Conservation (phyloP, 2,329 filamentous ascomycete genomes). For the Davidsoniella neocaledoniae region DNA sequence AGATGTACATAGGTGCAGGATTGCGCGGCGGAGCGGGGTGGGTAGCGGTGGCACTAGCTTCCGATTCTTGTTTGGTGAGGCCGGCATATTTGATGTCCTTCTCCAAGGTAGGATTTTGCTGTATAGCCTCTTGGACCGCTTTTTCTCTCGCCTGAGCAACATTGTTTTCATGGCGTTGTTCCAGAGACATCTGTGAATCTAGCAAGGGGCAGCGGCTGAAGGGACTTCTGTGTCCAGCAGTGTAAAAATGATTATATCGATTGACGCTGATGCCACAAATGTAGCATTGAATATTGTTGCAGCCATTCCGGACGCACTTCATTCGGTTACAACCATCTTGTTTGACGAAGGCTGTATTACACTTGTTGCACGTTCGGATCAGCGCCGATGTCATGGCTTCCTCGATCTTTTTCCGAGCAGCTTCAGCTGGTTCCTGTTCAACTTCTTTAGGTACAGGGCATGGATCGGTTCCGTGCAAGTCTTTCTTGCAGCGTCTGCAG, state of each 20-base stretch:
- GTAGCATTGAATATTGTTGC: slow-evolving; percentile 44
- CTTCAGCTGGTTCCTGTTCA: slow-evolving; percentile 36
- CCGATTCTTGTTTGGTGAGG: no score
- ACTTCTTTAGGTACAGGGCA: slow-evolving; percentile 45
- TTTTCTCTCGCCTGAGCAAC: slow-evolving; percentile 18
- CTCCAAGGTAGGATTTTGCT: slow-evolving; percentile 43
- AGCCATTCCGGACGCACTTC: slow-evolving; percentile 42
- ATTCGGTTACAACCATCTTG: slow-evolving; percentile 72
- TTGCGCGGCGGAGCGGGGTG: no score
- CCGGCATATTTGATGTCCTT: slow-evolving; percentile 16
- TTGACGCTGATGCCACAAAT: slow-evolving; percentile 50
- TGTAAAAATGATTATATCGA: slow-evolving; percentile 56
- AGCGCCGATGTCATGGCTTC: slow-evolving; percentile 72
- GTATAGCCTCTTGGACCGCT: slow-evolving; percentile 36
- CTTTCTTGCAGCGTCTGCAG: slow-evolving; percentile 50
- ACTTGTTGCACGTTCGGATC: slow-evolving; percentile 58
- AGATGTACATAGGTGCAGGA: no score
- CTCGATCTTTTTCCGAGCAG: slow-evolving; percentile 51
- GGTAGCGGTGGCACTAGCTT: no score
- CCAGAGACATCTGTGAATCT: slow-evolving; percentile 28
- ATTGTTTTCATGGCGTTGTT: not conserved
- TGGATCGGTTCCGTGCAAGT: slow-evolving; percentile 54
- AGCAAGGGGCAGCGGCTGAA: slow-evolving; percentile 48
- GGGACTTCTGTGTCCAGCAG: slow-evolving; percentile 16
- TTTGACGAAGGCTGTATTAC: slow-evolving; percentile 62